phyloP scores from a whole-genome alignment of 257 asterid genomes.

The Ballota nigra region DNA sequence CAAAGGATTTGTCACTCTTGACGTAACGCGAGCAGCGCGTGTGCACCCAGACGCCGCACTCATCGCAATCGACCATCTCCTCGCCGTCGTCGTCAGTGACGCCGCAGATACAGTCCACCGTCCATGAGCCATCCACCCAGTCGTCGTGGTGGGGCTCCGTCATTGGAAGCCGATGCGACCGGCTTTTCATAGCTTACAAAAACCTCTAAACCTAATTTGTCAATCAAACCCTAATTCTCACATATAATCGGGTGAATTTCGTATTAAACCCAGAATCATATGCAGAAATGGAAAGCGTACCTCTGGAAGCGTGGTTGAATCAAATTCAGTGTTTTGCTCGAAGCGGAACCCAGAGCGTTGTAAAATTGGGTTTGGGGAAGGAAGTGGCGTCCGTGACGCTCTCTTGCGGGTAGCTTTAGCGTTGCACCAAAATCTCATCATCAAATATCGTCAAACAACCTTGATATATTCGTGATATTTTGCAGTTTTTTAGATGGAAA shows the following conservation, averaged over 20 bases:
- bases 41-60: slow-evolving; percentile 99
- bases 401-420: slow-evolving; percentile 29
- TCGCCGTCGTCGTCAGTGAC: slow-evolving; percentile 94
- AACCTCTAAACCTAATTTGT: slow-evolving; percentile 24
- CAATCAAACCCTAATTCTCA: slow-evolving; percentile 45
- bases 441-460: no score
- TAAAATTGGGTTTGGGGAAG: slow-evolving; percentile 38
- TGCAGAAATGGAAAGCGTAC: slow-evolving; percentile 6
- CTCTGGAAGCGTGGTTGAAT: slow-evolving; percentile 18
- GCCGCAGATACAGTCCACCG: slow-evolving; percentile 96
- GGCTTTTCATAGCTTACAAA: slow-evolving; percentile 63
- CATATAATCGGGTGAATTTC: slow-evolving; percentile 5
- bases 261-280: slow-evolving; percentile 17
- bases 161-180: slow-evolving; percentile 74
- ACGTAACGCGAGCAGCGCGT: slow-evolving; percentile 87
- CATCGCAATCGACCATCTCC: slow-evolving; percentile 98
- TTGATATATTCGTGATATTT: no score
- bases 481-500: no score
- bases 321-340: slow-evolving; percentile 26
- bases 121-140: slow-evolving; percentile 96
- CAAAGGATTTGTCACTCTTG: slow-evolving; percentile 78
- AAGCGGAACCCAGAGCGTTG: slow-evolving; percentile 39
- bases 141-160: slow-evolving; percentile 71
- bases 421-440: slow-evolving; percentile 20
- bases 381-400: slow-evolving; percentile 42